Evolutionary conservation across 2,329 filamentous ascomycete genomes (phyloP), one percentile per base, ranked within the genome.

Genomic region (Ophioceras dolichostomum): DNA sequence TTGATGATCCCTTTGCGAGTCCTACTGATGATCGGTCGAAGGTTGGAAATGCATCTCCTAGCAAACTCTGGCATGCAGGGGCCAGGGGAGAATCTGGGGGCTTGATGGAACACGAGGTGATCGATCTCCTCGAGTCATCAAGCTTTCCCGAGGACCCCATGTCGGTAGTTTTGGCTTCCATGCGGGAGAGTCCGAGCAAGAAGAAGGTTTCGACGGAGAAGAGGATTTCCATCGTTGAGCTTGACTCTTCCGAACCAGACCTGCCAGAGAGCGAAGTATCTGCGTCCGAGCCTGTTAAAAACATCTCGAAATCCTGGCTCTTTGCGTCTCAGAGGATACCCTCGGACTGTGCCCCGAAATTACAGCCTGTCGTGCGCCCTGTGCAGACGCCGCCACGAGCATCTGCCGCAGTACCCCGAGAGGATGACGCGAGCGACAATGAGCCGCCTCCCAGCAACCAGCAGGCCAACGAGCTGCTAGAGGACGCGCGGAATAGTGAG

Each of bases 21-120:
- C 45, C 46, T 2, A 14, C 32, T 3, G 31, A 6, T 42, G 39
- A 7, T 37, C 30, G 5, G 38, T 36, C 32, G 22, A n/a, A 12
- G 18, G 28, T 4, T 16, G 39, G n/a, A 41, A 26, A 8, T 7
- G 22, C 12, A 7, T 26, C 22, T 26, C 22, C 22, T 26, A 26
- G 39, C 2, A 65, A 70, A 38, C 62, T 91, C 1, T 94, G 86
- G 86, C 65, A 68, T 40, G 79, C 76, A 28, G 79, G 76, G 5
- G 73, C 82, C 18, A 68, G 84, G 44, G 76, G 84, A 49, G 59
- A 60, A 0, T 69, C 76, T 17, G 81, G 82, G 1, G 68, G 73
- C 12, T 53, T 88, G 3, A 62, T 83, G 36, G 70, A 79, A 37
- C 54, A 76, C 10, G 73, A 80, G 44, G 61, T 77, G 14, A 58